phyloP scores from a whole-genome alignment of 176 grass and related monocot genomes.

The Eleusine indica region DNA sequence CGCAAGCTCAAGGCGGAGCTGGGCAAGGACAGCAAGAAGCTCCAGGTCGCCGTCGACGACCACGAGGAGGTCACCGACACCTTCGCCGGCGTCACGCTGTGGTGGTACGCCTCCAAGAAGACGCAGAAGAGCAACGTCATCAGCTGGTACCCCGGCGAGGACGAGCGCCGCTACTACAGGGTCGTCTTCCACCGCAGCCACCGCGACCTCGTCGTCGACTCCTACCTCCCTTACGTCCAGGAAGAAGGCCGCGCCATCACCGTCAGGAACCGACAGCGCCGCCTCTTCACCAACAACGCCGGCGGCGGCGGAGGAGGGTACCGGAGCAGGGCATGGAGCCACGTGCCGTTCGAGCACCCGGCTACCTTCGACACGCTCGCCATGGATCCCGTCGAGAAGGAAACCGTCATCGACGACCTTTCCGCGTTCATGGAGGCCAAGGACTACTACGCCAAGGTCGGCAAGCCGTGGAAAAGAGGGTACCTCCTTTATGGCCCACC shows the following conservation, averaged over 20 bases:
- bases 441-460: conserved; percentile 66
- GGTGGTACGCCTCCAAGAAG: conserved; percentile 48
- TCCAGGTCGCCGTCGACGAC: conserved; percentile 59
- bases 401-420: conserved; percentile 58
- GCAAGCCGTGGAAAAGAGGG: conserved; percentile 70
- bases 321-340: conserved; percentile 49
- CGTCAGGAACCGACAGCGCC: conserved; percentile 54
- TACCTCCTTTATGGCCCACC: conserved; percentile 56
- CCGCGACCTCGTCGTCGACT: conserved; percentile 42
- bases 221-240: conserved; percentile 53
- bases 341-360: conserved; percentile 73
- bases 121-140: not conserved
- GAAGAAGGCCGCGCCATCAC: conserved; percentile 46
- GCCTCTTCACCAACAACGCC: conserved; percentile 77
- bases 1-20: conserved; percentile 60
- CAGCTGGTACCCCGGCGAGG: conserved; percentile 8
- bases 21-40: conserved; percentile 44
- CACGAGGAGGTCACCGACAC: conserved; percentile 64
- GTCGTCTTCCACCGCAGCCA: conserved; percentile 61
- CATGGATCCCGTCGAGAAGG: conserved; percentile 60
- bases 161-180: conserved; percentile 41
- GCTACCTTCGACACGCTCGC: conserved; percentile 62
- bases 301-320: conserved; percentile 24
- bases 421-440: conserved; percentile 52
- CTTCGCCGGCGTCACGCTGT: conserved; percentile 42